phyloP scores from a whole-genome alignment of 2,329 filamentous ascomycete genomes.

The Aspergillus sp. region DNA sequence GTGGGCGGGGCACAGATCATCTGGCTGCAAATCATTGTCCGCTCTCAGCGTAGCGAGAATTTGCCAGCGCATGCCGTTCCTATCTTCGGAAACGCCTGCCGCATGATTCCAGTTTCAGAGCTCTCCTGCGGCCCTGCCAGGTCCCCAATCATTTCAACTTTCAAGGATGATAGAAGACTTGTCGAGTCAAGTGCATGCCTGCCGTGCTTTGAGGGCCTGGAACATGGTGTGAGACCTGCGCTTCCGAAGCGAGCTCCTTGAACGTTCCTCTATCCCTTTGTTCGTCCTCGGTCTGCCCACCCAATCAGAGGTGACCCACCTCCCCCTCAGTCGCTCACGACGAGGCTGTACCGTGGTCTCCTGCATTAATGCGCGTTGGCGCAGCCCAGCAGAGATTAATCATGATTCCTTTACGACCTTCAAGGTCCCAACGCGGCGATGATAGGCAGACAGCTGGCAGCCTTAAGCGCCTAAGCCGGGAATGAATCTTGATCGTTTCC shows the following conservation, averaged over 20 bases:
- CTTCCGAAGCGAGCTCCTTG: background rate
- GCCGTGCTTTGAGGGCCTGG: no score
- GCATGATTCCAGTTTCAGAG: constrained; percentile 10
- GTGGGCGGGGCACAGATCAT: constrained; percentile 15
- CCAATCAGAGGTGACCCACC: background rate
- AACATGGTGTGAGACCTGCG: background rate
- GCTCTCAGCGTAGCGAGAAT: constrained; percentile 19
- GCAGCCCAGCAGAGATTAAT: constrained; percentile 5
- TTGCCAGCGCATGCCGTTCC: constrained; percentile 17
- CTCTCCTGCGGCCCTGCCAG: background rate
- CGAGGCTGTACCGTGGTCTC: constrained; percentile 5
- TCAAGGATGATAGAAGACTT: background rate
- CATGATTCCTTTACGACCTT: constrained; percentile 1
- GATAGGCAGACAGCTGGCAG: constrained; percentile 7
- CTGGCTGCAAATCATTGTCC: constrained; percentile 25
- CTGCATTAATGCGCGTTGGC: constrained; percentile 9
- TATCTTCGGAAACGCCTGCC: constrained; percentile 22
- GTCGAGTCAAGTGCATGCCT: background rate
- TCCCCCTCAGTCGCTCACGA: background rate
- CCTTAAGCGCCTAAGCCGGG: constrained; percentile 5
- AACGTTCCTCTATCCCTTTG: background rate
- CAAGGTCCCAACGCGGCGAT: background rate
- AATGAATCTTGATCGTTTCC: constrained; percentile 5
- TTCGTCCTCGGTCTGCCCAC: background rate
- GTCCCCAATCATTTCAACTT: background rate